These are phyloP conservation scores for Quercus suber DNA, from an alignment of 306 rosid genomes.

Conservation along the genomic window DNA sequence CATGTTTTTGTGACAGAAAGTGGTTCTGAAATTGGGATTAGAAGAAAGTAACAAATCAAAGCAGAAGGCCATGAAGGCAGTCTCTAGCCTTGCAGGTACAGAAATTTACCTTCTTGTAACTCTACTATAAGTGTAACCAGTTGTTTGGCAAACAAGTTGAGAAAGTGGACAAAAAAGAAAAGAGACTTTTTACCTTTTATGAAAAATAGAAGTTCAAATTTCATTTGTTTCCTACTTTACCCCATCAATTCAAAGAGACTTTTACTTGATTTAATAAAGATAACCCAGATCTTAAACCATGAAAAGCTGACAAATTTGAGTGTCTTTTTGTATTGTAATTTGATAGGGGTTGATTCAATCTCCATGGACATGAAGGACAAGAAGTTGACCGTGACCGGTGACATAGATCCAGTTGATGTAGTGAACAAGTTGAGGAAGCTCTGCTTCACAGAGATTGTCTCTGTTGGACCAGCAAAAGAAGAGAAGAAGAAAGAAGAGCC, in stretches of 20 bases:
- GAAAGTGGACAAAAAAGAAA: not conserved
- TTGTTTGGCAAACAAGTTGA: not conserved
- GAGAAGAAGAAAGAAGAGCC: constrained; percentile 58
- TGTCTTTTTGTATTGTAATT: not conserved
- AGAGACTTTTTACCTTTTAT: too few species aligned
- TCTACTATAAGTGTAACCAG: not conserved
- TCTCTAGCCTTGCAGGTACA: constrained; percentile 66
- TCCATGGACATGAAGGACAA: constrained; percentile 61
- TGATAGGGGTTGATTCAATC: constrained; percentile 71
- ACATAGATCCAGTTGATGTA: constrained; percentile 50
- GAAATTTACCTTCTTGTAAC: not conserved
- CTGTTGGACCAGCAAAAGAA: constrained; percentile 75
- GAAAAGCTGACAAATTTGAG: not conserved
- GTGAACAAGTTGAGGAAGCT: constrained; percentile 60
- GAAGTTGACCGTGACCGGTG: constrained; percentile 67
- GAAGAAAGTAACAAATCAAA: constrained; percentile 33
- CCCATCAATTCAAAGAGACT: too few species aligned
- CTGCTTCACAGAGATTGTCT: constrained; percentile 43
- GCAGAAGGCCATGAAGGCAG: constrained; percentile 62
- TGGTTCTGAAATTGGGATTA: constrained; percentile 49
- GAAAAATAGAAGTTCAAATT: too few species aligned
- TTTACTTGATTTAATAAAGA: not conserved
- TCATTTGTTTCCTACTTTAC: too few species aligned
- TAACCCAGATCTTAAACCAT: not conserved
- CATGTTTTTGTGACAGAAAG: constrained; percentile 48